Evolutionary conservation across 2,329 filamentous ascomycete genomes (phyloP).

Genomic region (Pestalotiopsis sp.): DNA sequence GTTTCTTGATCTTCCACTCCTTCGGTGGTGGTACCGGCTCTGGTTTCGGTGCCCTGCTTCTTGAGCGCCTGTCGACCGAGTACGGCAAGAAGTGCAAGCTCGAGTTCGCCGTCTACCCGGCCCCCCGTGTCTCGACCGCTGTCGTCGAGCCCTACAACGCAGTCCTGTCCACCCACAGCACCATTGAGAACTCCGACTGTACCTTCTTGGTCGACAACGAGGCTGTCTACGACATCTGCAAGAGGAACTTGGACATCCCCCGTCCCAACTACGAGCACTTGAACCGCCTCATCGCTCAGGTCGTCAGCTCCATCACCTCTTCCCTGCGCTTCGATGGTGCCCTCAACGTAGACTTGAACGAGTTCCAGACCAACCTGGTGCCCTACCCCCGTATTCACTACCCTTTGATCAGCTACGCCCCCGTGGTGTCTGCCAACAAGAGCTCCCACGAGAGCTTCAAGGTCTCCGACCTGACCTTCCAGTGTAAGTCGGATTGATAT

Average conservation of each 20-base stretch:
- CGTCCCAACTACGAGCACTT: slow-evolving; percentile 71
- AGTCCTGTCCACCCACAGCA: slow-evolving; percentile 72
- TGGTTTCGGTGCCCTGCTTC: slow-evolving; percentile 70
- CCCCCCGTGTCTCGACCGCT: slow-evolving; percentile 67
- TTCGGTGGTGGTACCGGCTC: slow-evolving; percentile 74
- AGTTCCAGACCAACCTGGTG: slow-evolving; percentile 77
- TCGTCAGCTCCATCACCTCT: slow-evolving; percentile 73
- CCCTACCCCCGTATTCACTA: slow-evolving; percentile 75
- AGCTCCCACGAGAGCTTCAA: slow-evolving; percentile 87
- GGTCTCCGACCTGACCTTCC: slow-evolving; percentile 74
- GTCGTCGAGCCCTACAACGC: slow-evolving; percentile 76
- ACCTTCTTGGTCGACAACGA: slow-evolving; percentile 78
- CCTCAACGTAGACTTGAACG: slow-evolving; percentile 73
- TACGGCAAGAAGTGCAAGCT: slow-evolving; percentile 79
- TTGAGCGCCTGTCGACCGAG: slow-evolving; percentile 72
- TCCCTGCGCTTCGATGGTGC: slow-evolving; percentile 72
- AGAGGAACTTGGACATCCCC: slow-evolving; percentile 68
- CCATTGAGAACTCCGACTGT: slow-evolving; percentile 76
- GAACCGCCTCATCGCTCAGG: slow-evolving; percentile 72
- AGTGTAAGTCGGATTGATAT: slow-evolving; percentile 52
- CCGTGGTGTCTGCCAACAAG: slow-evolving; percentile 71
- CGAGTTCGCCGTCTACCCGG: slow-evolving; percentile 72
- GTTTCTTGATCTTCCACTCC: slow-evolving; percentile 74
- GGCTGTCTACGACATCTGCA: slow-evolving; percentile 75
- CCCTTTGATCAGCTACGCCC: slow-evolving; percentile 71